Conservation (phyloP, 2,329 filamentous ascomycete genomes). For the Falciphora oryzae region DNA sequence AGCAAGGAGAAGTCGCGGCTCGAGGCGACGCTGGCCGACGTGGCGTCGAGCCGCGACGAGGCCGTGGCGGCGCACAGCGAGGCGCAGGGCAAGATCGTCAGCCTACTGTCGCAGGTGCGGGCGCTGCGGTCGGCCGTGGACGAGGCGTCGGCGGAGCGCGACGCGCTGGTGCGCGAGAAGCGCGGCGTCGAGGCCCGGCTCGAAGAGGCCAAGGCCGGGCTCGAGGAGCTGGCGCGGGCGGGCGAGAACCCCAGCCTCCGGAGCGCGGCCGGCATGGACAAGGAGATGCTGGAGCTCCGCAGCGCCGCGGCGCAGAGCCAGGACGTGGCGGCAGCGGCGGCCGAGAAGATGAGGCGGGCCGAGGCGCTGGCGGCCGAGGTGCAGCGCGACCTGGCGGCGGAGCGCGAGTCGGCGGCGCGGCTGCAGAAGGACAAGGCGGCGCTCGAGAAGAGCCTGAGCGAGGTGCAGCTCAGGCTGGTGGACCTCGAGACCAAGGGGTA, state of each 20-base stretch:
- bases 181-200: slow-evolving; percentile 79
- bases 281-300: slow-evolving; percentile 84
- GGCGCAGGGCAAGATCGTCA: slow-evolving; percentile 87
- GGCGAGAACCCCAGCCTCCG: slow-evolving; percentile 84
- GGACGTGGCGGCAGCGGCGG: slow-evolving; percentile 82
- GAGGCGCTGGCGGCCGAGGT: slow-evolving; percentile 83
- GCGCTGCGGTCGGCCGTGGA: slow-evolving; percentile 78
- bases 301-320: slow-evolving; percentile 85
- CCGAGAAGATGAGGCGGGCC: slow-evolving; percentile 94
- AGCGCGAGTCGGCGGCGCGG: slow-evolving; percentile 74
- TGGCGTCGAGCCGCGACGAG: slow-evolving; percentile 88
- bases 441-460: slow-evolving; percentile 84
- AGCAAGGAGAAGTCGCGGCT: slow-evolving; percentile 94
- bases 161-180: slow-evolving; percentile 82
- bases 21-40: slow-evolving; percentile 81
- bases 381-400: slow-evolving; percentile 83
- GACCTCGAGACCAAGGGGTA: slow-evolving; percentile 97
- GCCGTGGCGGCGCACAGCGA: slow-evolving; percentile 91
- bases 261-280: slow-evolving; percentile 82
- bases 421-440: slow-evolving; percentile 86
- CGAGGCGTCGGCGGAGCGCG: slow-evolving; percentile 78
- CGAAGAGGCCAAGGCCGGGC: slow-evolving; percentile 77
- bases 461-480: slow-evolving; percentile 82
- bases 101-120: slow-evolving; percentile 82
- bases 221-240: slow-evolving; percentile 80